Evolutionary conservation across 2,329 filamentous ascomycete species (phyloP).

Genomic region (Penicillium sclerotiorum): DNA sequence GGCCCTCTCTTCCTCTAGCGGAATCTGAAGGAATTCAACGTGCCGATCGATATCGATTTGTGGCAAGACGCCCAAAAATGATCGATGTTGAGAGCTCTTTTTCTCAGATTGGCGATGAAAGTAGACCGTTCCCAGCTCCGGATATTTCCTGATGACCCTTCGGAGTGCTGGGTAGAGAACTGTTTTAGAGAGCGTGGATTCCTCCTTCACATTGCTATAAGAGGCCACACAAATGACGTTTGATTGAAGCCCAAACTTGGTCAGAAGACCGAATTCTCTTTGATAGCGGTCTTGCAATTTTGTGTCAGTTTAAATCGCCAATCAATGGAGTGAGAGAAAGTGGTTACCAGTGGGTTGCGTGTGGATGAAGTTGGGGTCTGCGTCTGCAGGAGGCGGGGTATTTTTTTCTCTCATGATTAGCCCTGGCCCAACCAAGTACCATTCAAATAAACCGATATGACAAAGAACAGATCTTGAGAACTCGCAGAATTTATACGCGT

Average conservation of each 20-base stretch:
- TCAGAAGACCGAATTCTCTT: neutral
- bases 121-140: conserved; percentile 3
- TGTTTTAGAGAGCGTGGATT: conserved; percentile 2
- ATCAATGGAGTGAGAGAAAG: neutral
- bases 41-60: conserved; percentile 5
- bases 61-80: neutral
- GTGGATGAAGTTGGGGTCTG: neutral
- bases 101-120: neutral
- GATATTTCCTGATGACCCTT: neutral
- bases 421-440: too few relatives aligned
- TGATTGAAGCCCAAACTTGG: conserved; percentile 4
- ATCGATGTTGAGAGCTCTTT: conserved; percentile 3
- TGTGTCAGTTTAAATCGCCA: neutral
- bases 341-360: conserved; percentile 2
- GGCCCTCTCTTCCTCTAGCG: neutral
- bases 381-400: neutral
- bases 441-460: too few relatives aligned
- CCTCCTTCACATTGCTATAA: neutral
- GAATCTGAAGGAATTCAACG: conserved; percentile 4
- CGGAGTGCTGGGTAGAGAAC: conserved; percentile 8
- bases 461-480: too few relatives aligned
- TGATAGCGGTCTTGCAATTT: conserved; percentile 5
- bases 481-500: too few relatives aligned
- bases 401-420: neutral
- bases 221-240: conserved; percentile 7